A percentile compares a stretch with the other conserved stretches of the same genome.
Conservation (phyloP, 164 flowering plant species). For the Chimonanthus praecox region DNA sequence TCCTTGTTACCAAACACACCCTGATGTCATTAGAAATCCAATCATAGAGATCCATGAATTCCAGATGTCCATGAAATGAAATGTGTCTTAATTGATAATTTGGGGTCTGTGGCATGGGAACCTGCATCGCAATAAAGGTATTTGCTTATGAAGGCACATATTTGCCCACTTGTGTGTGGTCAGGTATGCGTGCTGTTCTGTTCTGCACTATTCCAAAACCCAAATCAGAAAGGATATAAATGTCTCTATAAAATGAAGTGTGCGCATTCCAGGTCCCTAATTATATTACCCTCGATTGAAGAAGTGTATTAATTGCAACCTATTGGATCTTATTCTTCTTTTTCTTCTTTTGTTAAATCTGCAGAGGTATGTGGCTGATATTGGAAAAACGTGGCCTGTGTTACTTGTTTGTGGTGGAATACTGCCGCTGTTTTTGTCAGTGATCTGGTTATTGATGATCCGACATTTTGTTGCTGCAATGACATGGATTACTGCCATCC, state of each 20-base stretch:
- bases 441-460: slow-evolving; percentile 87
- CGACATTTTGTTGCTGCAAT: slow-evolving; percentile 90
- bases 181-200: no score
- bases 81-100: no score
- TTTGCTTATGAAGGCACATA: no score
- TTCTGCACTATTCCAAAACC: no score
- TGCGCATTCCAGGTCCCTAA: not conserved
- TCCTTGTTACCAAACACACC: no score
- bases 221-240: not conserved
- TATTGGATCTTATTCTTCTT: not conserved
- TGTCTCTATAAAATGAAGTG: not conserved
- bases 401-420: slow-evolving; percentile 94
- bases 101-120: no score
- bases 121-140: no score
- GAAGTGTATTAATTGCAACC: not conserved
- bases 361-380: slow-evolving; percentile 94
- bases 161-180: no score
- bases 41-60: no score
- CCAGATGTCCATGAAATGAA: no score
- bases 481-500: slow-evolving; percentile 92
- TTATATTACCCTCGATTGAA: no score
- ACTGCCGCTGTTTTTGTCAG: slow-evolving; percentile 77
- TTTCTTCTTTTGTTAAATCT: slow-evolving; percentile 9
- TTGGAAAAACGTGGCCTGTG: slow-evolving; percentile 94
- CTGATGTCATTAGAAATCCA: no score